A percentile compares a stretch with the other conserved stretches of the same genome.
These are phyloP conservation scores for Pinus tabuliformis DNA, from an alignment of 75 land plant species.

Conservation along the genomic window DNA sequence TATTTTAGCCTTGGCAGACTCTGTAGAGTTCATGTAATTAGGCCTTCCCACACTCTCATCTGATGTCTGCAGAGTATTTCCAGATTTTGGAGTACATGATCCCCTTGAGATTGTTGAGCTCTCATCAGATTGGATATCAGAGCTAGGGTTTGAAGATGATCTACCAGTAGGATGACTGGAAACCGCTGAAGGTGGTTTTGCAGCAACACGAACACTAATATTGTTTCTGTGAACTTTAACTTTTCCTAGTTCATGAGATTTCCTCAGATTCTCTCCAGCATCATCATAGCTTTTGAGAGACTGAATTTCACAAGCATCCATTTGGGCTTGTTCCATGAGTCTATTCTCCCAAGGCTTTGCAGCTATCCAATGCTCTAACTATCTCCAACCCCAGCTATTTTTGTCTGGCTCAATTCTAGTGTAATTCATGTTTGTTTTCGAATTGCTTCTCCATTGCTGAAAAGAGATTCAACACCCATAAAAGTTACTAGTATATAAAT, in stretches of 20 bases:
- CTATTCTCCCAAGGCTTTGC: conserved; percentile 92
- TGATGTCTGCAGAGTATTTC: conserved; percentile 17
- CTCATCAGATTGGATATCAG: conserved; percentile 44
- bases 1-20: conserved; percentile 68
- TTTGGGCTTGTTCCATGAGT: conserved; percentile 32
- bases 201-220: conserved; percentile 43
- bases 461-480: neutral
- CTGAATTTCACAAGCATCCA: conserved; percentile 18
- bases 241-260: conserved; percentile 24
- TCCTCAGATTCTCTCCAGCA: conserved; percentile 6
- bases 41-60: conserved; percentile 33
- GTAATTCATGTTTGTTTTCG: conserved; percentile 1
- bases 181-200: conserved; percentile 36
- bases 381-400: conserved; percentile 89
- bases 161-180: conserved; percentile 14
- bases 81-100: conserved; percentile 61
- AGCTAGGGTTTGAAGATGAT: conserved; percentile 45
- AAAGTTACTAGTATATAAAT: neutral
- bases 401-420: conserved; percentile 50
- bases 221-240: conserved; percentile 61
- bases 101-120: conserved; percentile 56
- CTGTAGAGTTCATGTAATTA: conserved; percentile 75
- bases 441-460: conserved; percentile 40
- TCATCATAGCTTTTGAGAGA: conserved; percentile 24
- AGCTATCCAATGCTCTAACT: conserved; percentile 93